phyloP scores from a whole-genome alignment of 2,329 filamentous ascomycete genomes.

The Ilyonectria mors-panacis region DNA sequence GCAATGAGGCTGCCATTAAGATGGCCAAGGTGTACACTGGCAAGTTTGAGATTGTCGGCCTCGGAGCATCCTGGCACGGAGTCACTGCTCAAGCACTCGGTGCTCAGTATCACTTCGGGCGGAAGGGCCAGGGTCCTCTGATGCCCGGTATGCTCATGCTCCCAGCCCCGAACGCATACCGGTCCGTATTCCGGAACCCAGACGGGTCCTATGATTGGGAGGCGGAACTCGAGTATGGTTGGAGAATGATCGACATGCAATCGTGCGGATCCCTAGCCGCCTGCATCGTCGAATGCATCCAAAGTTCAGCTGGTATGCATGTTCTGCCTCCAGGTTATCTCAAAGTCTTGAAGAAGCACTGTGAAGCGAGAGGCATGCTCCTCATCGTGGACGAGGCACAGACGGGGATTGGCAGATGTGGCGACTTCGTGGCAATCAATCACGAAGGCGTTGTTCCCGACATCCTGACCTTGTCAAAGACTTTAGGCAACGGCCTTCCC shows the following conservation, averaged over 20 bases:
- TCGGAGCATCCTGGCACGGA: slow-evolving; percentile 73
- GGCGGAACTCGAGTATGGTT: slow-evolving; percentile 73
- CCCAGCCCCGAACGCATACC: slow-evolving; percentile 72
- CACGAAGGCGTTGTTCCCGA: slow-evolving; percentile 69
- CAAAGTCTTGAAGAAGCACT: slow-evolving; percentile 67
- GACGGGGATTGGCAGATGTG: slow-evolving; percentile 70
- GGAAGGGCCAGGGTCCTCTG: slow-evolving; percentile 62
- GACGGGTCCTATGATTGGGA: slow-evolving; percentile 75
- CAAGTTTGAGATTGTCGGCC: slow-evolving; percentile 75
- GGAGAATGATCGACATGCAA: slow-evolving; percentile 71
- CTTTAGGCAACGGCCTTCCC: slow-evolving; percentile 72
- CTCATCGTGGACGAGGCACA: slow-evolving; percentile 75
- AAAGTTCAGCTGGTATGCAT: slow-evolving; percentile 72
- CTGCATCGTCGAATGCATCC: slow-evolving; percentile 74
- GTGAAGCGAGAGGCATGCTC: slow-evolving; percentile 70
- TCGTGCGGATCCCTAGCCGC: slow-evolving; percentile 74
- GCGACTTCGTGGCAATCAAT: slow-evolving; percentile 72
- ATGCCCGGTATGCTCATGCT: slow-evolving; percentile 72
- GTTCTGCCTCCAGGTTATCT: slow-evolving; percentile 73
- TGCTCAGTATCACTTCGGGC: slow-evolving; percentile 70
- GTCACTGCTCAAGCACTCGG: slow-evolving; percentile 69
- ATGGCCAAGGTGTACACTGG: slow-evolving; percentile 76
- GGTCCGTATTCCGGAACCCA: slow-evolving; percentile 70
- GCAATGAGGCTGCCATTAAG: slow-evolving; percentile 74
- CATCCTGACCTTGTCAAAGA: slow-evolving; percentile 74